Base-by-base conservation (phyloP, 2,329 filamentous ascomycete species). In the Alternaria brassicicola region DNA sequence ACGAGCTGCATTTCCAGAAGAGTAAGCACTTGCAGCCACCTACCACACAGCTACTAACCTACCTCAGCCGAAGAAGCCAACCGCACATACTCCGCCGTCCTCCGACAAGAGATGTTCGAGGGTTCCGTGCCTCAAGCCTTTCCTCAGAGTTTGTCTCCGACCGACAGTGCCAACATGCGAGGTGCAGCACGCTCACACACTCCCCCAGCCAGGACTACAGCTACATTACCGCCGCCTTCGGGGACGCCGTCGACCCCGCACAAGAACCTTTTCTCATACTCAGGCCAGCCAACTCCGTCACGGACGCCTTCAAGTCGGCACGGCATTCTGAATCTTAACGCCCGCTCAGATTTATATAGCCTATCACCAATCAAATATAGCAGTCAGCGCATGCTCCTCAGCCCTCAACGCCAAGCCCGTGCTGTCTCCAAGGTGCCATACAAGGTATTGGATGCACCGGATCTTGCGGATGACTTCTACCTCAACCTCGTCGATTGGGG, bases 401-500 rank as follows among this genome's bases (percentile, higher is more conserved):
- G 91, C 53, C 93, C 94, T 2, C 86, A 93, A 62, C 92, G 95
- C 69, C 92, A 95, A 63, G 92, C 94, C 2, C 85, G 95, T 65
- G 90, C 92, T 28, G 92, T 99, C 19, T 94, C 92, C 78, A 98
- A 98, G 77, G 94, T 98, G 0, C 95, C 95, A 0, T 99, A 96
- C 79, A 99, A 99, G 78, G 95, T 99, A 2, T 83, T 99, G 9
- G 95, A 99, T 80, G 95, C 95, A 0, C 95, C 95, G 2, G 95
- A 98, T 74, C 81, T 99, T 43, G 93, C 94, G 26, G 95, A 99
- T 72, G 95, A 99, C 74, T 99, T 98, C 77, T 99, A 99, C 71
- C 83, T 99, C 33, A 99, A 99, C 71, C 82, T 99, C 25, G 94
- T 99, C 3, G 95, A 99, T 73, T 99, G 95, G 95, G 95, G 95